Evolutionary conservation across 495 filamentous ascomycete genomes (phyloP).

Genomic region (Podospora sp.): DNA sequence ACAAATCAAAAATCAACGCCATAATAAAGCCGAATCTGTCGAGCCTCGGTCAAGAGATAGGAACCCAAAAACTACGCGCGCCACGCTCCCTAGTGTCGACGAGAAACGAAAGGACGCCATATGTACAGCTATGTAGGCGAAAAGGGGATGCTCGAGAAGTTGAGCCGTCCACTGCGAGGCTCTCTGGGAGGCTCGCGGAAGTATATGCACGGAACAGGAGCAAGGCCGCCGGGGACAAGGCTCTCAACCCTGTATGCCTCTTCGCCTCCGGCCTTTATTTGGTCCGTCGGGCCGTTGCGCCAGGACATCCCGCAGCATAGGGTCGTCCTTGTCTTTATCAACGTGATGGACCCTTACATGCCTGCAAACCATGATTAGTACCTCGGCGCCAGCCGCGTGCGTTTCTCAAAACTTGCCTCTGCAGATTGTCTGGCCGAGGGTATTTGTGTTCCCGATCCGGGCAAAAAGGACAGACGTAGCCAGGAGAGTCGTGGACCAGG

Average conservation of each 20-base stretch:
- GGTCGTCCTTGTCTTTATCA: constrained; percentile 86
- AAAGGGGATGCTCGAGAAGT: background rate
- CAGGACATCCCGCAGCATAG: constrained; percentile 74
- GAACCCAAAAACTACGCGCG: background rate
- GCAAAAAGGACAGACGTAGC: constrained; percentile 97
- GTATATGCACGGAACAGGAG: background rate
- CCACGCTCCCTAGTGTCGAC: background rate
- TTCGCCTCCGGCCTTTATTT: constrained; percentile 76
- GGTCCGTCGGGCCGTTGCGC: constrained; percentile 84
- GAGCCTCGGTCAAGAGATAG: background rate
- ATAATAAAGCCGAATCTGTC: background rate
- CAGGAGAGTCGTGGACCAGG: constrained; percentile 90
- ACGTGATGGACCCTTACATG: constrained; percentile 88
- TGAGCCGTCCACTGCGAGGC: background rate
- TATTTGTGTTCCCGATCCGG: constrained; percentile 95
- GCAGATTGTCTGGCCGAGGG: constrained; percentile 94
- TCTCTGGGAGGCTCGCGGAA: background rate
- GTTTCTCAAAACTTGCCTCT: constrained; percentile 74
- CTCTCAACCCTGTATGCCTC: constrained; percentile 37
- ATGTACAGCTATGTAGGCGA: constrained; percentile 5
- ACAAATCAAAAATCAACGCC: background rate
- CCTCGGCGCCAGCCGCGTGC: background rate
- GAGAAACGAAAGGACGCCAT: background rate
- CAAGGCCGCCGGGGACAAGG: background rate
- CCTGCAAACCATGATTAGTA: constrained; percentile 45